These are phyloP conservation scores for Skeletonema tropicum DNA, from an alignment of 108 stramenopile species.

Conservation along the genomic window DNA sequence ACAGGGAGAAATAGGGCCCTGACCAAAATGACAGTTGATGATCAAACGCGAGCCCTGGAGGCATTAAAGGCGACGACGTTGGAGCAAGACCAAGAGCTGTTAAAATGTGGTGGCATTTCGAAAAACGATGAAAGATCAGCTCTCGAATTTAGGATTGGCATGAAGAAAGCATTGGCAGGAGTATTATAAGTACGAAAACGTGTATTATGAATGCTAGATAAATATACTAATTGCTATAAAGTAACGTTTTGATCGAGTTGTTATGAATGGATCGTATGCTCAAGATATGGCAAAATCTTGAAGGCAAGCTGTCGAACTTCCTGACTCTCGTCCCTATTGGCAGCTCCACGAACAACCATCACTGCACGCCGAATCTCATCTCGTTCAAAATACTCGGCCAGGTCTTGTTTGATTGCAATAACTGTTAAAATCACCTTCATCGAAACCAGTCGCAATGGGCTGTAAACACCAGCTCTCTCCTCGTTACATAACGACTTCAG, in stretches of 20 bases:
- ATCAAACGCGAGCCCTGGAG: conserved; percentile 57
- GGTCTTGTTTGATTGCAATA: conserved; percentile 14
- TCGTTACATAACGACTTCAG: conserved; percentile 21
- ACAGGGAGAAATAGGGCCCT: conserved; percentile 39
- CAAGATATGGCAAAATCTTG: conserved; percentile 24
- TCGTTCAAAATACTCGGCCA: conserved; percentile 7
- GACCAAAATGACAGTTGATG: conserved; percentile 54
- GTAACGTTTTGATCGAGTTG: not conserved
- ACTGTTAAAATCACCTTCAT: conserved; percentile 33
- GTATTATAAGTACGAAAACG: not conserved
- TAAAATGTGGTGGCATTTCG: conserved; percentile 26
- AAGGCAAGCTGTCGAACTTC: conserved; percentile 30
- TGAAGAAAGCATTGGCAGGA: conserved; percentile 59
- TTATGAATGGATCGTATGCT: not conserved
- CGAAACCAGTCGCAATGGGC: conserved; percentile 26
- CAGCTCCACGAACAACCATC: conserved; percentile 13
- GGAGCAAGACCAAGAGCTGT: conserved; percentile 50
- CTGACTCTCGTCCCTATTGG: conserved; percentile 28
- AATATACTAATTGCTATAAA: not conserved
- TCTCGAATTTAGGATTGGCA: conserved; percentile 61
- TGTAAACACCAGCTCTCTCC: not conserved
- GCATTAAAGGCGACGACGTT: conserved; percentile 56
- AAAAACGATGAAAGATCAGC: conserved; percentile 53
- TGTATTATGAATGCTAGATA: not conserved
- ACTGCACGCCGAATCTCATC: conserved; percentile 23